Percentiles rank a stretch among this genome's conserved stretches.
phyloP scores from a whole-genome alignment of 2,329 filamentous ascomycete genomes.

The Leptographium radiaticola region DNA sequence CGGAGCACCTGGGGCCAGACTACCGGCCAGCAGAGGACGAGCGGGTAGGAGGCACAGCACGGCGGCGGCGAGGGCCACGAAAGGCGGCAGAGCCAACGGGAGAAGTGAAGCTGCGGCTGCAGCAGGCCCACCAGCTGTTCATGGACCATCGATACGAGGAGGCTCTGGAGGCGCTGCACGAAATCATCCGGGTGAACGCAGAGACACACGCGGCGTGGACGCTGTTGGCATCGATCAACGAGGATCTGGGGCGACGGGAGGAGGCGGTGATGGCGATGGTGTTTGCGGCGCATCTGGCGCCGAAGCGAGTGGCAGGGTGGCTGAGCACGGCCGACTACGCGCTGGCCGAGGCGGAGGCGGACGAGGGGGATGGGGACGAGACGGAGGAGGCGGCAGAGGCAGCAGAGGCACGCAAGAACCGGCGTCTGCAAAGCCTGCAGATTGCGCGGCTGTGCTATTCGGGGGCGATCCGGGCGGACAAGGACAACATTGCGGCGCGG shows the following conservation, averaged over 20 bases:
- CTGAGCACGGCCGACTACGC: constrained; percentile 44
- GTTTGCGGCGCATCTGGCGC: constrained; percentile 48
- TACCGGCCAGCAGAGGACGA: not conserved
- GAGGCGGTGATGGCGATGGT: constrained; percentile 47
- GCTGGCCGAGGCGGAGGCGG: constrained; percentile 32
- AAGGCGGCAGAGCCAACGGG: constrained; percentile 55
- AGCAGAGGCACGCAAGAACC: constrained; percentile 9
- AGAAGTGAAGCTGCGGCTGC: constrained; percentile 57
- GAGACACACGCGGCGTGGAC: constrained; percentile 55
- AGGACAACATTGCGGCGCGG: constrained; percentile 42
- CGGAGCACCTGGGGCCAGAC: constrained; percentile 16
- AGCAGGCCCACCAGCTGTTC: constrained; percentile 55
- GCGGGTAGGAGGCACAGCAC: not conserved
- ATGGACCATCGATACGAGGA: constrained; percentile 46
- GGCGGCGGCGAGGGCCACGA: constrained; percentile 30
- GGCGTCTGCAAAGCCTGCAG: constrained; percentile 29
- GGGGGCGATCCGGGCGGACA: constrained; percentile 44
- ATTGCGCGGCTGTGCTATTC: constrained; percentile 47
- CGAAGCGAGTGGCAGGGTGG: constrained; percentile 48
- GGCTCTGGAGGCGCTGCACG: constrained; percentile 44
- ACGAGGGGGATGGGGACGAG: constrained; percentile 14
- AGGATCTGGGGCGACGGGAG: constrained; percentile 43
- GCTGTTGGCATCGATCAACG: constrained; percentile 45
- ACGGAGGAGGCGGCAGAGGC: constrained; percentile 24
- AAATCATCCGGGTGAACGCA: constrained; percentile 55